A percentile compares a stretch with the other conserved stretches of the same genome.
These are phyloP conservation scores for Phanerodontia chrysosporium DNA, from an alignment of 768 basidiomycete genomes.

Conservation along the genomic window DNA sequence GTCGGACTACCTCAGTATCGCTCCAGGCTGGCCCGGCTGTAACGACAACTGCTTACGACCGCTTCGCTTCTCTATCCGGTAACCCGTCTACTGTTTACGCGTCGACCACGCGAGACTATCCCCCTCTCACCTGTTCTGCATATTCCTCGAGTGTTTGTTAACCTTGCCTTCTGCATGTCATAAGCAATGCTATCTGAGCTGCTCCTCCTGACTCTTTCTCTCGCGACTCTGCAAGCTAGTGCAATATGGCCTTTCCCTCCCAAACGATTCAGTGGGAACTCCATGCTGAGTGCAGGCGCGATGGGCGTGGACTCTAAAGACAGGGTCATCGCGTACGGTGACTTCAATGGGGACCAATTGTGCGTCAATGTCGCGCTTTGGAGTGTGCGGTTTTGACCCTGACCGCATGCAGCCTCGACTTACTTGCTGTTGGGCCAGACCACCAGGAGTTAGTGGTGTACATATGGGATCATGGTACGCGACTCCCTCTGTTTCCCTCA, in stretches of 20 bases:
- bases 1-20: neutral
- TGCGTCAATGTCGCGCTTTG: conserved; percentile 35
- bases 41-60: neutral
- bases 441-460: conserved; percentile 74
- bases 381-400: neutral
- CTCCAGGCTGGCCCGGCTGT: neutral
- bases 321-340: conserved; percentile 84
- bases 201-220: neutral
- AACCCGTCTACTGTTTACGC: neutral
- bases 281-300: conserved; percentile 73
- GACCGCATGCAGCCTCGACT: conserved; percentile 57
- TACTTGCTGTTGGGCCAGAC: conserved; percentile 71
- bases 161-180: neutral
- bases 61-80: too few relatives aligned
- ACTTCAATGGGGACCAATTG: conserved; percentile 97
- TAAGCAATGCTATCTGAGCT: neutral
- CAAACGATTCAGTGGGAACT: conserved; percentile 82
- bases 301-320: conserved; percentile 73
- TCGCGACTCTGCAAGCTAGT: neutral
- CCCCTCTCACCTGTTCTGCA: too few relatives aligned
- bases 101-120: neutral
- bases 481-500: neutral
- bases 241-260: conserved; percentile 78
- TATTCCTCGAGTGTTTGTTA: too few relatives aligned
- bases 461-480: conserved; percentile 77